phyloP scores from a whole-genome alignment of 2,329 filamentous ascomycete genomes.

The Daldinia sp. region DNA sequence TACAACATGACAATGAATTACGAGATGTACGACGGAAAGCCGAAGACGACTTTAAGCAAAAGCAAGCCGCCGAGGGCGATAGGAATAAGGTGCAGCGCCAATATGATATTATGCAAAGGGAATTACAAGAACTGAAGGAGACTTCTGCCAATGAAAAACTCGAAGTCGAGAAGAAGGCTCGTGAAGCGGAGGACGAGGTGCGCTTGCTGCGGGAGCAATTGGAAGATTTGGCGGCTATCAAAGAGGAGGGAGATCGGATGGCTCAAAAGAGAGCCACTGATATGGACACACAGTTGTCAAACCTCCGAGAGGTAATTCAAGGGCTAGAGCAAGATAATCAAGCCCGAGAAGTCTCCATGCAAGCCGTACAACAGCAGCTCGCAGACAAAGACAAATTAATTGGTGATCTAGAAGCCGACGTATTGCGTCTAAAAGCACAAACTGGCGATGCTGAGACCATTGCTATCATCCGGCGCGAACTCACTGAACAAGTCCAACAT shows the following conservation, averaged over 20 bases:
- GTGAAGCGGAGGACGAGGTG: constrained; percentile 78
- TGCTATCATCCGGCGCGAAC: constrained; percentile 82
- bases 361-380: constrained; percentile 71
- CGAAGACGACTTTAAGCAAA: constrained; percentile 82
- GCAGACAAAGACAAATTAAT: constrained; percentile 74
- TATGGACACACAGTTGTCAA: constrained; percentile 60
- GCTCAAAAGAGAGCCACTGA: constrained; percentile 63
- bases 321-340: constrained; percentile 68
- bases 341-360: constrained; percentile 63
- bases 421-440: constrained; percentile 84
- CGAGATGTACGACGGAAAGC: constrained; percentile 80
- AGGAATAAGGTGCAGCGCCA: constrained; percentile 59
- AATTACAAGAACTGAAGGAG: constrained; percentile 62
- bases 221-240: constrained; percentile 71
- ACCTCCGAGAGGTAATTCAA: constrained; percentile 58
- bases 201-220: constrained; percentile 79
- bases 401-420: constrained; percentile 80
- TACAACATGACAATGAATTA: constrained; percentile 84
- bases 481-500: constrained; percentile 91
- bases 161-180: constrained; percentile 72
- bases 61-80: constrained; percentile 66
- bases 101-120: constrained; percentile 58
- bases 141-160: constrained; percentile 64
- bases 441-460: constrained; percentile 88
- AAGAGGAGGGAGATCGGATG: constrained; percentile 74